These are phyloP conservation scores for Xylaria polymorpha DNA, from an alignment of 2,329 filamentous ascomycete species.

Conservation along the genomic window DNA sequence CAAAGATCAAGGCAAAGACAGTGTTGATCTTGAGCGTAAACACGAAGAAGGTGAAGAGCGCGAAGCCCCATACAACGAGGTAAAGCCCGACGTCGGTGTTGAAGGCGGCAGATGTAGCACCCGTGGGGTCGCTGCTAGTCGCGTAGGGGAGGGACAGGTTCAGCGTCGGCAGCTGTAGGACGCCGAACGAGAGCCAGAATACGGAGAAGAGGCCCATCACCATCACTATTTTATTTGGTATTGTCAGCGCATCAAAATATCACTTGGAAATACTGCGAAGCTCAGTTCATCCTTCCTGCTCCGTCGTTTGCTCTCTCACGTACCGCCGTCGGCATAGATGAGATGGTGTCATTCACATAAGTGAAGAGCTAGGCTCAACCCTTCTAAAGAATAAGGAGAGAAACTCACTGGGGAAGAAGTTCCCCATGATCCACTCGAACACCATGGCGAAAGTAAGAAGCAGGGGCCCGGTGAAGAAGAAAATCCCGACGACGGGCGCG, in stretches of 20 bases:
- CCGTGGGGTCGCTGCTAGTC: conserved; percentile 57
- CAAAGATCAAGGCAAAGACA: conserved; percentile 62
- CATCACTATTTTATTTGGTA: conserved; percentile 31
- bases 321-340: not conserved
- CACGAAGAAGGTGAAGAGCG: conserved; percentile 62
- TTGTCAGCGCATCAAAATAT: not conserved
- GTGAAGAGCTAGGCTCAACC: not conserved
- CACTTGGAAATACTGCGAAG: not conserved
- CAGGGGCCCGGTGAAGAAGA: conserved; percentile 58
- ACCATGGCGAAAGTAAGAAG: conserved; percentile 60
- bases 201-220: conserved; percentile 57
- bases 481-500: conserved; percentile 53
- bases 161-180: conserved; percentile 62
- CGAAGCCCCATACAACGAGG: conserved; percentile 63
- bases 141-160: conserved; percentile 59
- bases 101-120: conserved; percentile 56
- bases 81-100: conserved; percentile 63
- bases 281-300: not conserved
- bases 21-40: conserved; percentile 63
- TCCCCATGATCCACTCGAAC: conserved; percentile 65
- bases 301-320: not conserved
- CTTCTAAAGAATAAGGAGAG: not conserved
- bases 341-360: not conserved
- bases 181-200: conserved; percentile 63
- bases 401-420: conserved; percentile 57